Base-by-base conservation (phyloP, 371 early-diverging fungal species). In the Mortierella sp. region DNA sequence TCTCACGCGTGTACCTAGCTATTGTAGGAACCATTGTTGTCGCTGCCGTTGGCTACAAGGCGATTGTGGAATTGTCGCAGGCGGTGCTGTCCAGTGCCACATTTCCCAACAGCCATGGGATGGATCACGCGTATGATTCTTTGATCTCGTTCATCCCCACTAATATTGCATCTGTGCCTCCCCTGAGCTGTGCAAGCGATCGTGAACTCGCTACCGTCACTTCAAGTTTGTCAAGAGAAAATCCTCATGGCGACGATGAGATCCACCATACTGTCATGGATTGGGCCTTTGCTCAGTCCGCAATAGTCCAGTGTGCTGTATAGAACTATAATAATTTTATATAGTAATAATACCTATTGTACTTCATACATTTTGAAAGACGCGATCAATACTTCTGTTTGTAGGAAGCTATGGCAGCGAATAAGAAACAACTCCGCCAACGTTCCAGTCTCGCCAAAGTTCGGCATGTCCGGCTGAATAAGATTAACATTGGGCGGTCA, bases 1-100 rank as follows among this genome's bases (percentile, higher is more conserved):
- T 75, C 35, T 66, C 76, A 12, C 69, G 81, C 8, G 52, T 76
- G 14, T 81, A 81, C 35, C 45, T 81, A 57, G 54, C 81, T 1
- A 37, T 81, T 59, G 55, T 76, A 0, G 81, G 81, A n/a, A 63
- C 81, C 16, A 40, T 81, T 45, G 72, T 81, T 52, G 20, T 81
- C 18, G 81, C 81, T 2, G 70, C 70, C 0, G 81, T 73, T 5
- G 69, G 76, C 26, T 81, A 81, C 58, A 63, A 72, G 28, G 68
- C 76, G 3, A 39, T 81, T 18, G 45, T 60, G 55, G 76, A 81
- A 18, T 60, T 81, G 5, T 72, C 81, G 9, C 51, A 52, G 0
- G 32, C 70, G 22, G 52, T 45, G 3, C 22, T 35, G 26, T 6
- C 40, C 40, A 66, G 37, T 39, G 35, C 54, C 30, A 5, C 30